Evolutionary conservation across 257 asterid species (phyloP).

Genomic region (Verbena officinalis): DNA sequence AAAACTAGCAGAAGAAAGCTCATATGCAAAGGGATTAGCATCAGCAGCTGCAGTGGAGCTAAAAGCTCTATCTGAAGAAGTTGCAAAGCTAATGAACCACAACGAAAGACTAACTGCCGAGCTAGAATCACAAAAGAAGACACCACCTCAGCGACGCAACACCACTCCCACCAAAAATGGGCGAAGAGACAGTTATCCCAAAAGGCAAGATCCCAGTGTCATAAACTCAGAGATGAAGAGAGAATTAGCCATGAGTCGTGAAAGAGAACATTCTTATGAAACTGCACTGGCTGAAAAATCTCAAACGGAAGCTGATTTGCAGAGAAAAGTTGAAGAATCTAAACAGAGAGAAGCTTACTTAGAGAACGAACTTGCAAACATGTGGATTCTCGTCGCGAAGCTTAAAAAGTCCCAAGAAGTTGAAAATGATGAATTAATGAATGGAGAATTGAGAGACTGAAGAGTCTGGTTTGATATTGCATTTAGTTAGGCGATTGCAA

Average conservation of each 20-base stretch:
- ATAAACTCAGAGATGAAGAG: slow-evolving; percentile 61
- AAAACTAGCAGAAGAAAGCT: slow-evolving; percentile 91
- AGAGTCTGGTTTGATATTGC: slow-evolving; percentile 41
- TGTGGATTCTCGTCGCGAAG: slow-evolving; percentile 96
- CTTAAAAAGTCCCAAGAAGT: slow-evolving; percentile 69
- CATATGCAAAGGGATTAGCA: slow-evolving; percentile 96
- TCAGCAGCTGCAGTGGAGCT: slow-evolving; percentile 99
- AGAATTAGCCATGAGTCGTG: slow-evolving; percentile 74
- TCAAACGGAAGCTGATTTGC: slow-evolving; percentile 72
- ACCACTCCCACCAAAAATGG: slow-evolving; percentile 57
- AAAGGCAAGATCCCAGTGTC: slow-evolving; percentile 53
- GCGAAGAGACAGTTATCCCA: slow-evolving; percentile 59
- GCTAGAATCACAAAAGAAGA: slow-evolving; percentile 67
- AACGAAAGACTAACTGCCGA: slow-evolving; percentile 76
- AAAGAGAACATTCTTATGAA: slow-evolving; percentile 82
- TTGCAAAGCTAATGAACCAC: slow-evolving; percentile 93
- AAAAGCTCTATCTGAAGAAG: slow-evolving; percentile 96
- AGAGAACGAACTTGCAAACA: slow-evolving; percentile 95
- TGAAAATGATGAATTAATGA: slow-evolving; percentile 53
- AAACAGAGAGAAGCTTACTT: slow-evolving; percentile 93
- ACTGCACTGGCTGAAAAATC: slow-evolving; percentile 77
- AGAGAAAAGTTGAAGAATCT: slow-evolving; percentile 85
- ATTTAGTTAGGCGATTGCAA: slow-evolving; percentile 3
- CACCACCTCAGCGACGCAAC: slow-evolving; percentile 70
- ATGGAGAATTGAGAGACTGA: slow-evolving; percentile 38